phyloP scores from a whole-genome alignment of 2,329 filamentous ascomycete genomes.

The Talaromyces verruculosus region DNA sequence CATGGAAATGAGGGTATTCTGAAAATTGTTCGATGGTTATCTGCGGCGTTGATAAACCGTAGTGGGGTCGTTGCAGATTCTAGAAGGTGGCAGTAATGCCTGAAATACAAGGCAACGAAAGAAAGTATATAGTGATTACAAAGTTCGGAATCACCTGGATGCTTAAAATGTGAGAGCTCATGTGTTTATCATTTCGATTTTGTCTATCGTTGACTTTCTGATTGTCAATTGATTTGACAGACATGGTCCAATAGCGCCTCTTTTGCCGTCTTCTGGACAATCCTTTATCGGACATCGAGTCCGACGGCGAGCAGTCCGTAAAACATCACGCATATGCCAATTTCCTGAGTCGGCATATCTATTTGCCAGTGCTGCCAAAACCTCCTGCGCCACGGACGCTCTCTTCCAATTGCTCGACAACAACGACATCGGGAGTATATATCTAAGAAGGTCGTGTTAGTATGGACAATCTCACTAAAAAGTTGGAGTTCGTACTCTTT shows the following conservation, averaged over 20 bases:
- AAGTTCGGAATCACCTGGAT: neutral
- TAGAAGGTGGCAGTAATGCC: neutral
- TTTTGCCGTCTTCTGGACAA: neutral
- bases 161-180: neutral
- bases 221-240: neutral
- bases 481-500: constrained; percentile 57
- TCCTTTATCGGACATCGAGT: neutral
- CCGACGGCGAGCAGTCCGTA: neutral
- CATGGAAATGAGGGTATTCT: constrained; percentile 6
- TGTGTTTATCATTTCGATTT: neutral
- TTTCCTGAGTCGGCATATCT: neutral
- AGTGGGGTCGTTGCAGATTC: constrained; percentile 1
- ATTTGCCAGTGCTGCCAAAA: constrained; percentile 78
- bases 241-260: too few species aligned
- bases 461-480: neutral
- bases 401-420: constrained; percentile 83
- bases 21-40: constrained; percentile 5
- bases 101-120: constrained; percentile 7
- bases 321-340: neutral
- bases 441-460: constrained; percentile 53
- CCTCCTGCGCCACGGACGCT: constrained; percentile 88
- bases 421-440: constrained; percentile 86
- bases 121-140: neutral
- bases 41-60: neutral
- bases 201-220: neutral